These are phyloP conservation scores for Diaporthe citri DNA, from an alignment of 2,329 filamentous ascomycete species.

Conservation along the genomic window DNA sequence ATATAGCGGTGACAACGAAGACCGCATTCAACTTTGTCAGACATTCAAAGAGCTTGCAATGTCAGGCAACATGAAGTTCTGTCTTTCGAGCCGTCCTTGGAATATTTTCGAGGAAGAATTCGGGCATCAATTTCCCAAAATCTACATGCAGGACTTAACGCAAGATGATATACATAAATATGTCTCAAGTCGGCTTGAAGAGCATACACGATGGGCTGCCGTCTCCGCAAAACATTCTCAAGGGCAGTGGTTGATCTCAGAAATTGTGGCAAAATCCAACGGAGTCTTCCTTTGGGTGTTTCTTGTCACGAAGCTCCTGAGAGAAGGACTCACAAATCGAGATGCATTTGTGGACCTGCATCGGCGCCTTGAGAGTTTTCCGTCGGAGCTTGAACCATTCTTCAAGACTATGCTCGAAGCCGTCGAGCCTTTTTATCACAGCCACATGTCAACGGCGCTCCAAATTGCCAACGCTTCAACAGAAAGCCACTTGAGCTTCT, in stretches of 20 bases:
- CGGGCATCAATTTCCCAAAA: not conserved
- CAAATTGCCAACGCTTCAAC: not conserved
- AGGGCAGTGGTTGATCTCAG: not conserved
- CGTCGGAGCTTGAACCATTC: conserved; percentile 8
- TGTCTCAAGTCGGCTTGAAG: not conserved
- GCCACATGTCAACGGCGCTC: conserved; percentile 3
- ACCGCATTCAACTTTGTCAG: not conserved
- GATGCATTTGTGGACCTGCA: not conserved
- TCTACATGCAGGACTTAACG: conserved; percentile 18
- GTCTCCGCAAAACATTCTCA: not conserved
- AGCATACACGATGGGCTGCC: not conserved
- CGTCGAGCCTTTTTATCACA: conserved; percentile 17
- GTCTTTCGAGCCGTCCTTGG: conserved; percentile 22
- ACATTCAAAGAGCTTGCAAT: not conserved
- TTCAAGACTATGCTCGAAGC: not conserved
- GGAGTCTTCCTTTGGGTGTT: conserved; percentile 31
- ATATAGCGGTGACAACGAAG: conserved; percentile 19
- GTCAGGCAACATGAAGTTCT: not conserved
- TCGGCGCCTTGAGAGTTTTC: not conserved
- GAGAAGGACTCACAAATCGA: conserved; percentile 13
- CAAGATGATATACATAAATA: not conserved
- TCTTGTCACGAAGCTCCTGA: conserved; percentile 7
- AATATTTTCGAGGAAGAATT: conserved; percentile 16
- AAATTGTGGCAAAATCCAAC: not conserved
- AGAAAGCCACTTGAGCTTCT: not conserved